Evolutionary conservation across 805 yeast species (phyloP).

Genomic region (Candida sakaeoensis): DNA sequence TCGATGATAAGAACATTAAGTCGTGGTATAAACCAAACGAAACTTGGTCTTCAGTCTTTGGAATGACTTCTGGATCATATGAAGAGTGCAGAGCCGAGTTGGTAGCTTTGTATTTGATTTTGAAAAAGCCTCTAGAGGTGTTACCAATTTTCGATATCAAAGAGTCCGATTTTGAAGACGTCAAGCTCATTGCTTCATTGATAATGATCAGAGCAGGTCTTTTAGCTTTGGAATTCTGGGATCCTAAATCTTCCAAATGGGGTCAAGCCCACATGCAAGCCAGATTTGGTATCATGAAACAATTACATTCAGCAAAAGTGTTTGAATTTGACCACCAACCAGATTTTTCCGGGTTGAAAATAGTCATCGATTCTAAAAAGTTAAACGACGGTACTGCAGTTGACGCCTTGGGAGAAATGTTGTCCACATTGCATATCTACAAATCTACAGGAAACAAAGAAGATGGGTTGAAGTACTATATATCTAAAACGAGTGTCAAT

Average conservation of each 20-base stretch:
- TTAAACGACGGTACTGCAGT: constrained; percentile 60
- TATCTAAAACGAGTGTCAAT: constrained; percentile 64
- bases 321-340: constrained; percentile 49
- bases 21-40: constrained; percentile 77
- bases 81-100: constrained; percentile 94
- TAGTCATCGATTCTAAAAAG: constrained; percentile 57
- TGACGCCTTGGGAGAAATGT: constrained; percentile 66
- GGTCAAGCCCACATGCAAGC: constrained; percentile 97
- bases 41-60: constrained; percentile 88
- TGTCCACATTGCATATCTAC: constrained; percentile 69
- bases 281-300: constrained; percentile 77
- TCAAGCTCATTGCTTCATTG: constrained; percentile 64
- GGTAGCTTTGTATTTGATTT: constrained; percentile 77
- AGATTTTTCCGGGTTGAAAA: constrained; percentile 54
- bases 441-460: constrained; percentile 73
- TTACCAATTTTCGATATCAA: constrained; percentile 70
- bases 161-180: constrained; percentile 56
- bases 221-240: constrained; percentile 81
- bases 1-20: constrained; percentile 63
- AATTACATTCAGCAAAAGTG: constrained; percentile 66
- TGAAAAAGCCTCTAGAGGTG: constrained; percentile 56
- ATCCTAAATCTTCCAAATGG: constrained; percentile 78
- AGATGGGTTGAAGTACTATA: constrained; percentile 61
- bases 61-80: constrained; percentile 77
- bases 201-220: constrained; percentile 89